Base-by-base conservation (phyloP, 139 green algal genomes). In the Pycnococcus provasolii region DNA sequence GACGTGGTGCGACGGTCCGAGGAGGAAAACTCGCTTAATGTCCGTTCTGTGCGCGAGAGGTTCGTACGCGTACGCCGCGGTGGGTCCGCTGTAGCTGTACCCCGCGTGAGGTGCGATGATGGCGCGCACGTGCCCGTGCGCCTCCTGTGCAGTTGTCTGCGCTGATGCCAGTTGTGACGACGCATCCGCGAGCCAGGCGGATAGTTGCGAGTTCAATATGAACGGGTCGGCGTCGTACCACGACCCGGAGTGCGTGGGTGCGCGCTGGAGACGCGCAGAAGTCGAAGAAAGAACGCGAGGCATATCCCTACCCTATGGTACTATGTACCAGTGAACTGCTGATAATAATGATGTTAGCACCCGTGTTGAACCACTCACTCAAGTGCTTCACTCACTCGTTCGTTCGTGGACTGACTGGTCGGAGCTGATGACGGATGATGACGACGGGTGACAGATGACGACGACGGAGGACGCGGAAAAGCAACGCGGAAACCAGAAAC, bases 1-100 rank as follows among this genome's bases (percentile, higher is more conserved):
- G 41, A 88, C 59, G 67, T 97, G 88, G 73, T 97, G 91, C 0
- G 81, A 92, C 9, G 91, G 91, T 2, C 91, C 91, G 13, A 79
- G 59, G 2, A 79, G 53, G 64, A 79, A 79, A 2, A 79, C 45
- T 39, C 73, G 67, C 39, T 62, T 71, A 6, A 66, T 78, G 72
- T 8, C 43, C 7, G 6, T n/a, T 9, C 7, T 9, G 60, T 7
- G 13, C 59, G 15, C 7, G 9, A 67, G 6, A 67, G 8, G 55
- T 11, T 9, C 48, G 54, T 83, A 81, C 3, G 71, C 74, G 44
- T 81, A 73, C 37, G 73, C 74, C 6, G 74, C 74, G 54, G 62
- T 77, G 6, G 50, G 45, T 13, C 74, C 74, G 26, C 62, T 77
- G 74, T 81, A 81, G 15, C 26, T 41, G 59, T 80, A 81, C 9